Evolutionary conservation across 768 basidiomycete species (phyloP).

Genomic region (Trametes cingulata): DNA sequence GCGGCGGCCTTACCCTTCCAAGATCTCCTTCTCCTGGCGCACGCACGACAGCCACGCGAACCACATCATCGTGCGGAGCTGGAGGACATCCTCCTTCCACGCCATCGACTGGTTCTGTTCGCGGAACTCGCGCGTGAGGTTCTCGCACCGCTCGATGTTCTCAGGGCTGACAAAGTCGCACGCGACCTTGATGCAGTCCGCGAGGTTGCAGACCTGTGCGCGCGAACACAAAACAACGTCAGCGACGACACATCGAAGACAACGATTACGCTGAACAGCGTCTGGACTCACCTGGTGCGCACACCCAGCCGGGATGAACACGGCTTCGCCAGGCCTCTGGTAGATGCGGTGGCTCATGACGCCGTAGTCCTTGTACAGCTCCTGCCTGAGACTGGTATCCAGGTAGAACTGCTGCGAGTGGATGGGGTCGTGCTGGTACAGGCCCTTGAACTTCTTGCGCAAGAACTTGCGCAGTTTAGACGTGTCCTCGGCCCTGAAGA

Average conservation of each 20-base stretch:
- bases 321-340: constrained; percentile 89
- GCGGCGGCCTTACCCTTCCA: constrained; percentile 6
- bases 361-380: constrained; percentile 64
- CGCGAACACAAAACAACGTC: neutral
- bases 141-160: constrained; percentile 84
- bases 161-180: constrained; percentile 94
- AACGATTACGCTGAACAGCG: neutral
- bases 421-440: constrained; percentile 76
- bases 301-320: constrained; percentile 94
- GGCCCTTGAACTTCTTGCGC: constrained; percentile 57
- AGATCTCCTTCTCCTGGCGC: constrained; percentile 43
- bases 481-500: constrained; percentile 82
- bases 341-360: constrained; percentile 84
- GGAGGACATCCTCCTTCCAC: constrained; percentile 95
- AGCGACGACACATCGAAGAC: neutral
- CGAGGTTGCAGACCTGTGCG: constrained; percentile 79
- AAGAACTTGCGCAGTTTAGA: constrained; percentile 77
- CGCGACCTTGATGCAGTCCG: constrained; percentile 96
- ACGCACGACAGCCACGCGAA: constrained; percentile 82
- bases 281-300: constrained; percentile 72
- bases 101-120: constrained; percentile 83
- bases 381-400: constrained; percentile 63
- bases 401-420: constrained; percentile 89
- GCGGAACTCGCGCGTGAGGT: constrained; percentile 85
- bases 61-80: constrained; percentile 92